Evolutionary conservation across 768 basidiomycete genomes (phyloP).

Genomic region (Suillus subaureus): DNA sequence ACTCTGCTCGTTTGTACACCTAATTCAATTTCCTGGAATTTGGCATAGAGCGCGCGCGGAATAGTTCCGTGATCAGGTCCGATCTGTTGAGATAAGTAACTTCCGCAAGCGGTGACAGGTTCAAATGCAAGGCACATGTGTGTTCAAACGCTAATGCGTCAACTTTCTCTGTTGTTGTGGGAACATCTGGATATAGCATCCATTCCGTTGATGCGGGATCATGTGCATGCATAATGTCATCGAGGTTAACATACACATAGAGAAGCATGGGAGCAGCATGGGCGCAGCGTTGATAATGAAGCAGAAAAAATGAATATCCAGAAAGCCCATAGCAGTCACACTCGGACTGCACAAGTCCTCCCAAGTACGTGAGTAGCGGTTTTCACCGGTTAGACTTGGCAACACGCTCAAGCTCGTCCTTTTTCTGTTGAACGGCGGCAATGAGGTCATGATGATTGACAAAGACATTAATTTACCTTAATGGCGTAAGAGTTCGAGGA

Average conservation of each 20-base stretch:
- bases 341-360: conserved; percentile 19
- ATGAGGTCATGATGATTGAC: conserved; percentile 4
- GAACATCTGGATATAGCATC: background rate
- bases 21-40: conserved; percentile 2
- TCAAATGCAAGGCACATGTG: background rate
- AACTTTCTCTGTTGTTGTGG: background rate
- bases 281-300: conserved; percentile 15
- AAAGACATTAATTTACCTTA: conserved; percentile 62
- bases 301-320: conserved; percentile 15
- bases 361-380: conserved; percentile 3
- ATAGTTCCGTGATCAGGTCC: background rate
- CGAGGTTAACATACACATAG: conserved; percentile 19
- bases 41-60: background rate
- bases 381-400: conserved; percentile 99
- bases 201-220: background rate
- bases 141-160: background rate
- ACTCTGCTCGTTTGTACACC: conserved; percentile 5
- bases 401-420: conserved; percentile 99
- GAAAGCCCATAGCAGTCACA: conserved; percentile 28
- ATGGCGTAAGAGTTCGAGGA: conserved; percentile 99
- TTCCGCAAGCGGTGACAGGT: background rate
- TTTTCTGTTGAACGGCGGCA: conserved; percentile 63
- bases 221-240: conserved; percentile 16
- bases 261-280: conserved; percentile 27
- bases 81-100: background rate